Base-by-base conservation (phyloP, 306 rosid genomes). In the Trifolium repens region DNA sequence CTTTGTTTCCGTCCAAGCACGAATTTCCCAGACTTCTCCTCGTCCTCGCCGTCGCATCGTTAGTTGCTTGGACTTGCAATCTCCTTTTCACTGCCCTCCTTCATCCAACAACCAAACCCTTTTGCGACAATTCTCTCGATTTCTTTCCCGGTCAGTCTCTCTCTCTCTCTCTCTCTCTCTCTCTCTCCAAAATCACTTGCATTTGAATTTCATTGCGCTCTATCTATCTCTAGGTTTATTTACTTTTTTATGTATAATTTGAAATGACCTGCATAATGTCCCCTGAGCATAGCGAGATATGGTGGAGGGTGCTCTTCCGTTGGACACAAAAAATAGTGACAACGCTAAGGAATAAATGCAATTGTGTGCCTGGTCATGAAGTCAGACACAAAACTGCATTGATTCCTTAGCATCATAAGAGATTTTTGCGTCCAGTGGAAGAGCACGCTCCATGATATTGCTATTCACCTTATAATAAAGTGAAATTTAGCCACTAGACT, bases 1-100 rank as follows among this genome's bases (percentile, higher is more conserved):
- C 42, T 72, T 72, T 94, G 54, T 81, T 94, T 30, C 97, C 98
- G 27, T 85, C 96, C 0, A 91, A 80, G 74, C 72, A 79, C 67
- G 96, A 91, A 49, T 65, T 91, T 37, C 63, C 80, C 27, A 80
- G 73, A 64, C 89, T 94, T 42, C 0, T 87, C 37, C 44, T 81
- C 6, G 91, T 87, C 17, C 70, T 91, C 9, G 77, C 91, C 68
- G 67, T 90, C 79, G 90, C 96, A 10, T 64, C 85, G 30, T 74
- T 79, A 4, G 90, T 90, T 70, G 86, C 84, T 34, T 57, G 87
- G 76, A 13, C 71, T 75, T 87, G 83, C 81, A 87, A 85, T 83
- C 53, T 83, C 71, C 74, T 88, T 50, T 82, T 71, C 49, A 76
- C 89, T 37, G 70, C 81, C 49, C 34, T 93, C 68, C 5, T 70